phyloP scores from a whole-genome alignment of 176 grass and related monocot genomes.

The Musa acuminata region DNA sequence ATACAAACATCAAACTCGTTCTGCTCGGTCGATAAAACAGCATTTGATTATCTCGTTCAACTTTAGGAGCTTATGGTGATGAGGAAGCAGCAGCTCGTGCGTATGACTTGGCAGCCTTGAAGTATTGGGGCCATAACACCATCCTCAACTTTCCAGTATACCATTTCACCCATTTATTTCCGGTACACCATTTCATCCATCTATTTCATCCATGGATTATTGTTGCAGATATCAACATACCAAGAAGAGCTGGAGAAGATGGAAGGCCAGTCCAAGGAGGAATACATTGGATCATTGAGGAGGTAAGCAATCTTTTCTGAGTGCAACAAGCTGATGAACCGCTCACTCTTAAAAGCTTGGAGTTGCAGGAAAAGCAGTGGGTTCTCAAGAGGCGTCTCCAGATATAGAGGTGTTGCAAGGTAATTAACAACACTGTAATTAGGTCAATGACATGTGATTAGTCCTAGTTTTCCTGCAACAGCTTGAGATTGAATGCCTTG shows the following conservation, averaged over 20 bases:
- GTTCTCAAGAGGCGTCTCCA: constrained; percentile 60
- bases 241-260: constrained; percentile 40
- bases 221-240: constrained; percentile 28
- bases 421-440: not conserved
- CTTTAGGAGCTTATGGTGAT: constrained; percentile 69
- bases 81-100: constrained; percentile 72
- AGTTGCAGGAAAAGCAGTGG: constrained; percentile 52
- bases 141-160: constrained; percentile 73
- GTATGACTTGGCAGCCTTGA: constrained; percentile 86
- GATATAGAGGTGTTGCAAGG: constrained; percentile 65
- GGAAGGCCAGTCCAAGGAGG: constrained; percentile 47
- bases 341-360: not conserved
- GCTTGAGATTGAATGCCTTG: too few relatives aligned
- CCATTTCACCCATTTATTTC: constrained; percentile 15
- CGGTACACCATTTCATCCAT: constrained; percentile 25
- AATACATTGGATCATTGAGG: constrained; percentile 50
- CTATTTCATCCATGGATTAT: not conserved
- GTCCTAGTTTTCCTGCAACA: too few relatives aligned
- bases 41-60: not conserved
- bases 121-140: constrained; percentile 75
- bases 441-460: too few relatives aligned
- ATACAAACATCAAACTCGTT: too few relatives aligned
- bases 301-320: constrained; percentile 23
- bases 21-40: too few relatives aligned
- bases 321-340: too few relatives aligned